Base-by-base conservation (phyloP, 441 rosid genomes). In the Lepidium campestre region DNA sequence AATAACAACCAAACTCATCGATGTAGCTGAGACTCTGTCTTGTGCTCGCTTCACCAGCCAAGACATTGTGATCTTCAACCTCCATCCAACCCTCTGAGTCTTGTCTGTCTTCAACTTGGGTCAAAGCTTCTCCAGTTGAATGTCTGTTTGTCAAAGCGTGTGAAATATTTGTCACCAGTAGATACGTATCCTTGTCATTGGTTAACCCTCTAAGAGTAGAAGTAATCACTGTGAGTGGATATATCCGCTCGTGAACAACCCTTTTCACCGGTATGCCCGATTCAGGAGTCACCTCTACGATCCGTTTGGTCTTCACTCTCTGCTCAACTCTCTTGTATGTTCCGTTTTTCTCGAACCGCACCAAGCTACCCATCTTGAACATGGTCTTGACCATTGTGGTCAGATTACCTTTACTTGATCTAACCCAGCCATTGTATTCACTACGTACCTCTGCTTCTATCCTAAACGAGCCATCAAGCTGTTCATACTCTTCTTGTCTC, bases 51-150 rank as follows among this genome's bases (percentile, higher is more conserved):
- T 65, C 70, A 8, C 98, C 93, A 0, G 85, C 68, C 34, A 90
- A 71, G 59, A 85, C 89, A 42, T 77, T 40, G 60, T 85, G 93
- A 75, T 78, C 97, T 82, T 72, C 78, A 47, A 88, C 86, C 80
- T 83, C 67, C 86, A 93, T 86, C 96, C 96, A 81, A 22, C 98
- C 98, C 0, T 57, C 68, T 4, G 88, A 82, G 40, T 57, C 74
- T 79, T 88, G 94, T 39, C 55, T 67, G 39, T 82, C 88, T 25
- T 37, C 13, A 65, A 82, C 50, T 22, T 55, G 44, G n/a, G 78
- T 64, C 6, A 57, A 27, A 7, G 50, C 22, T 12, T 40, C 73
- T 9, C 89, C 93, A 32, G 46, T n/a, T 2, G 45, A 48, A 40
- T 61, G 17, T 49, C 49, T 80, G 65, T 80, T 83, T 27, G 13